Evolutionary conservation across 2,329 filamentous ascomycete genomes (phyloP).

Genomic region (Pezizomycotina sp.): DNA sequence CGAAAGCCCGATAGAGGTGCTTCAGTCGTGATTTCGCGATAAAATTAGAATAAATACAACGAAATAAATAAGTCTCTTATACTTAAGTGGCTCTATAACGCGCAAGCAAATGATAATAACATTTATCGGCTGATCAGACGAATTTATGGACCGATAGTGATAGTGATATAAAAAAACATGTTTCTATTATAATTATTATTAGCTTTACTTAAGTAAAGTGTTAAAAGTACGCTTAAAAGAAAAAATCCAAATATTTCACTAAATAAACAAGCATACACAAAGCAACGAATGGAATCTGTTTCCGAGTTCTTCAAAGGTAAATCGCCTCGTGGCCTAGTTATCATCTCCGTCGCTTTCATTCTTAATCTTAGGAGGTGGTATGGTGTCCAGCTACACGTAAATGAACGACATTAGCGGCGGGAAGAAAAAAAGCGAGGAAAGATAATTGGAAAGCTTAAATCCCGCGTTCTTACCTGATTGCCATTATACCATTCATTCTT

Average conservation of each 20-base stretch:
- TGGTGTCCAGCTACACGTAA: background rate
- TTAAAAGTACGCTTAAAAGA: no score
- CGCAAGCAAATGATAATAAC: slow-evolving; percentile 1
- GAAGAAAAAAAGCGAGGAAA: background rate
- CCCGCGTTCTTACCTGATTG: slow-evolving; percentile 11
- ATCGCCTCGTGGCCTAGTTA: no score
- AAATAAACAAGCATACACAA: no score
- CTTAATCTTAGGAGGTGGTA: background rate
- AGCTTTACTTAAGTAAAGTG: no score
- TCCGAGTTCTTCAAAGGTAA: no score
- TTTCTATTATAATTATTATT: no score
- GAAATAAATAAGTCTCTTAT: slow-evolving; percentile 15
- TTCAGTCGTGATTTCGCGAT: slow-evolving; percentile 7
- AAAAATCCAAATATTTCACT: no score
- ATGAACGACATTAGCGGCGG: background rate
- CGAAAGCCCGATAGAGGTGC: slow-evolving; percentile 9
- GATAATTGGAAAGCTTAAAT: background rate
- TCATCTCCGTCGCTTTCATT: background rate
- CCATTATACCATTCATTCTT: slow-evolving; percentile 18
- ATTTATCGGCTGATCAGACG: background rate
- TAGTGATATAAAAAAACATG: no score
- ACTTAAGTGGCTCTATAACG: slow-evolving; percentile 15
- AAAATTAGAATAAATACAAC: slow-evolving; percentile 15
- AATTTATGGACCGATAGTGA: background rate
- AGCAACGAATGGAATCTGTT: no score